Conservation (phyloP, 2,329 filamentous ascomycete species). For the Fusarium napiforme region DNA sequence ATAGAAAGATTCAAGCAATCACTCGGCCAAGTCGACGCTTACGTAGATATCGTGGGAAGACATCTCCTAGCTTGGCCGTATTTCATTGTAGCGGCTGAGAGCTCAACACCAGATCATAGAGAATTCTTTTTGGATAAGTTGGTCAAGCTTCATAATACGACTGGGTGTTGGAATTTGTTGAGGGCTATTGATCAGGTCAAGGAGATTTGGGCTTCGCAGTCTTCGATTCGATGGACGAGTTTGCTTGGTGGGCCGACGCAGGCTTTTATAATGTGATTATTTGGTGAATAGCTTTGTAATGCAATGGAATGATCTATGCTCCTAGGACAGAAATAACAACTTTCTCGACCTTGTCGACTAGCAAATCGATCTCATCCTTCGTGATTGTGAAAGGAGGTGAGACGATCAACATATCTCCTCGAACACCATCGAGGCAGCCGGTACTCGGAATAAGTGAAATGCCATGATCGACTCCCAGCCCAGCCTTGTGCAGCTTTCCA, state of each 20-base stretch:
- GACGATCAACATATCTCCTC: constrained; percentile 28
- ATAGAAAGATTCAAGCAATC: constrained; percentile 35
- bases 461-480: not conserved
- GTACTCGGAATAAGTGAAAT: constrained; percentile 22
- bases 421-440: constrained; percentile 13
- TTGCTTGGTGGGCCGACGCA: constrained; percentile 37
- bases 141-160: constrained; percentile 25
- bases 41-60: constrained; percentile 32
- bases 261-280: constrained; percentile 38
- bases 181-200: constrained; percentile 39
- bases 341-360: constrained; percentile 15
- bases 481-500: constrained; percentile 26
- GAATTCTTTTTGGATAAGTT: constrained; percentile 37
- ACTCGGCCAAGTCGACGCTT: constrained; percentile 28
- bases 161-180: constrained; percentile 37
- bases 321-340: constrained; percentile 12
- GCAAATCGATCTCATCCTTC: not conserved
- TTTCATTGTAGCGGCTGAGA: constrained; percentile 39
- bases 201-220: constrained; percentile 40
- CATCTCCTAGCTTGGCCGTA: constrained; percentile 39
- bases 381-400: constrained; percentile 28
- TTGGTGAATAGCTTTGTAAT: no score
- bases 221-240: constrained; percentile 37
- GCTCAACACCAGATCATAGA: constrained; percentile 31
- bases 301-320: not conserved